Evolutionary conservation across 2,329 filamentous ascomycete genomes (phyloP).

Genomic region (Didymella lethalis): DNA sequence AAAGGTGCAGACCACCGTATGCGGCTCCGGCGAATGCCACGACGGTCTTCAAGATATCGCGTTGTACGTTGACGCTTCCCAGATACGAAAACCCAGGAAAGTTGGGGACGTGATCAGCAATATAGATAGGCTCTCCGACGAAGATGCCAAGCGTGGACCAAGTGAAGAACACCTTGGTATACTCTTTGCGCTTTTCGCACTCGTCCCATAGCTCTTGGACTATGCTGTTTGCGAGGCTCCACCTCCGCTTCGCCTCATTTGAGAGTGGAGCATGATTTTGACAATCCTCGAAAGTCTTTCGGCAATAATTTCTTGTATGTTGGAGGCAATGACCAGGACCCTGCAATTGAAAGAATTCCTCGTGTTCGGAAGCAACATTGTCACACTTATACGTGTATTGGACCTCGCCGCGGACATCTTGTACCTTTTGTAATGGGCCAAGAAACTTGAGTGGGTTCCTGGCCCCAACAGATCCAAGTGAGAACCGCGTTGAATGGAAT

Average conservation of each 20-base stretch:
- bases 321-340: conserved; percentile 26
- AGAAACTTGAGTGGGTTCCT: conserved; percentile 34
- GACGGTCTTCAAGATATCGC: conserved; percentile 27
- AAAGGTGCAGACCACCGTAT: conserved; percentile 41
- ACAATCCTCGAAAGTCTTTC: conserved; percentile 31
- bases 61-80: conserved; percentile 34
- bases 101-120: conserved; percentile 28
- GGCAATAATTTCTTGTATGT: conserved; percentile 32
- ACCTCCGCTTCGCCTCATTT: conserved; percentile 22
- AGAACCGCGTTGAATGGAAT: conserved; percentile 30
- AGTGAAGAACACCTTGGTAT: conserved; percentile 34
- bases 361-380: conserved; percentile 29
- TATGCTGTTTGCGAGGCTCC: conserved; percentile 26
- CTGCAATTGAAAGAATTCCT: conserved; percentile 31
- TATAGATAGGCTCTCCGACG: conserved; percentile 31
- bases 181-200: conserved; percentile 25
- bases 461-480: conserved; percentile 30
- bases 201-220: conserved; percentile 28
- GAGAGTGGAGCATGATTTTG: conserved; percentile 20
- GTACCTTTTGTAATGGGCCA: conserved; percentile 30
- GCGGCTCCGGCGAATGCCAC: conserved; percentile 36
- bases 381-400: conserved; percentile 26
- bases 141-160: conserved; percentile 30
- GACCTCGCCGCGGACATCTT: conserved; percentile 27
- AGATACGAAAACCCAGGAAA: conserved; percentile 33